Base-by-base conservation (phyloP, 768 basidiomycete species). In the Amanita polypyramis region DNA sequence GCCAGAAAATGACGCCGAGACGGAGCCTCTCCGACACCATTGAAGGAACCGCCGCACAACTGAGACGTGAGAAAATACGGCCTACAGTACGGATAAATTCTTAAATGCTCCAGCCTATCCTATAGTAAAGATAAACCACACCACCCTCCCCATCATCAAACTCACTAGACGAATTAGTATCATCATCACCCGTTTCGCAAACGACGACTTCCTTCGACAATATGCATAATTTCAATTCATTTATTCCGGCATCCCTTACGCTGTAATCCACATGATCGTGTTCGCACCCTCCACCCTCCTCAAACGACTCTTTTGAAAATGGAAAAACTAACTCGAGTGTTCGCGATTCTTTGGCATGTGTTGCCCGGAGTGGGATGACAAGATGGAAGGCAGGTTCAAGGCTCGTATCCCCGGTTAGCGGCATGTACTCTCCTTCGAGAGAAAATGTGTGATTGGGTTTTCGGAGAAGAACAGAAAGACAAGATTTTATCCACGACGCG, bases 351-450 rank as follows among this genome's bases (percentile, higher is more conserved):
- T 58, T 59, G 0, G 65, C 55, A 53, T 85, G 82, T 0, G 83
- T 85, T 0, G 69, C 60, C 0, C 90, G 82, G 3, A 86, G 67
- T 1, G 89, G 86, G n/a, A 90, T 76, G 42, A 89, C 70, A 11
- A 91, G 73, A 55, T 89, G 85, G 60, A 92, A 92, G 2, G 58
- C 52, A 1, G 64, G 51, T 50, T 58, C 23, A 8, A 27, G n/a
- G n/a, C n/a, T n/a, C 8, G 56, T 7, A 33, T 7, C 4, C 11
- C 10, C 2, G 45, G 37, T 15, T 21, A 21, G 21, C 44, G 14
- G 43, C 41, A 37, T 4, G 15, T 33, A 30, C 2, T 42, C 21
- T n/a, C 11, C 12, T 43, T 43, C 4, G 27, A 19, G 32, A 44
- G 7, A 19, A 19, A 37, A 7, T 10, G n/a, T 19, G 15, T 15